Conservation (phyloP, 352 stramenopile species). For the Globisporangium canariense region DNA sequence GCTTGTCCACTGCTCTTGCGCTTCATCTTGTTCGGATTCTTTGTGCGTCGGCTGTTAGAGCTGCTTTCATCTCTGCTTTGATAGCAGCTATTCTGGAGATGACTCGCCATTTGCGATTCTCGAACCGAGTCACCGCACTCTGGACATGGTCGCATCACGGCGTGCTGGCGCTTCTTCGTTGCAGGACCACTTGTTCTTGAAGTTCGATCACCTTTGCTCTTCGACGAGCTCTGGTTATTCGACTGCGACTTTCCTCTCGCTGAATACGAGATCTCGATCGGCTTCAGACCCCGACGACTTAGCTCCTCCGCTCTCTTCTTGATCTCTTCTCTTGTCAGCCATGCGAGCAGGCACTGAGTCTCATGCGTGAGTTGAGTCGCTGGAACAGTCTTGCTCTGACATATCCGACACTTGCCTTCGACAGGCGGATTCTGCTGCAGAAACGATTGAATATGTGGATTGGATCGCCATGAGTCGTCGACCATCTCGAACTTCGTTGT, state of each 20-base stretch:
- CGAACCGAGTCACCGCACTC: conserved; percentile 62
- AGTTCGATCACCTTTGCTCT: conserved; percentile 16
- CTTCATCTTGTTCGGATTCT: conserved; percentile 39
- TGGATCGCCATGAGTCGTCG: conserved; percentile 51
- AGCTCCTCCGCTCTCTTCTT: conserved; percentile 37
- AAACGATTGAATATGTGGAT: conserved; percentile 26
- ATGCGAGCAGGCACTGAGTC: conserved; percentile 55
- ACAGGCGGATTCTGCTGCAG: conserved; percentile 21
- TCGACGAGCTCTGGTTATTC: conserved; percentile 16
- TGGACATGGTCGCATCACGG: conserved; percentile 45
- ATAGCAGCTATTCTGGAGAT: conserved; percentile 57
- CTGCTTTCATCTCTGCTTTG: conserved; percentile 16
- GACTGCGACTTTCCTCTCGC: conserved; percentile 23
- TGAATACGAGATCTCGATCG: conserved; percentile 39
- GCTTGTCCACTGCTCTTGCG: conserved; percentile 24
- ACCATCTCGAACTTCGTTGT: conserved; percentile 62
- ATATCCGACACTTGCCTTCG: conserved; percentile 59
- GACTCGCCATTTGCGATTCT: conserved; percentile 63
- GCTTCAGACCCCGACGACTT: conserved; percentile 28
- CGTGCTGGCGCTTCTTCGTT: conserved; percentile 39
- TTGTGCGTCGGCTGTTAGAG: conserved; percentile 24
- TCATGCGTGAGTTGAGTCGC: conserved; percentile 48
- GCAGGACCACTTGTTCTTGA: conserved; percentile 9
- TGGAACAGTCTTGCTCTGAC: conserved; percentile 39
- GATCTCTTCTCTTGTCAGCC: conserved; percentile 47